Evolutionary conservation across 148 eudicot genomes (phyloP), one percentile per base, ranked within the genome.

Genomic region (Arbutus unedo): DNA sequence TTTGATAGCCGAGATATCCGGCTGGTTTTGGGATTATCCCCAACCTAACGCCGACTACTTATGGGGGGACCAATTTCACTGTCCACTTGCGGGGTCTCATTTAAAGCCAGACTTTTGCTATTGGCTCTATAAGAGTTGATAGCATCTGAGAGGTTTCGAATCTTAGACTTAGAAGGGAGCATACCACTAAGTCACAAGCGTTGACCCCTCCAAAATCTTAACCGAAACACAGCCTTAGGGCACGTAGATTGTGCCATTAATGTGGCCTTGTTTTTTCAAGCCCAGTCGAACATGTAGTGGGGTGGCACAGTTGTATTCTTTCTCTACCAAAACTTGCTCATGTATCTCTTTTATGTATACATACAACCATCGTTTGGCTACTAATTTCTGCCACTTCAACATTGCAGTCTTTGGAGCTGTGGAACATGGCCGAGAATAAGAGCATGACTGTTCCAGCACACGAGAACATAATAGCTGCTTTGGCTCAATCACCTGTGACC

Each of bases 341-440:
- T 19, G 3, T 51, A 6, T 51, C 21, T 51, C 38, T 31, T 31
- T 53, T 53, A n/a, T 53, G 0, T 4, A 76, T 25, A 50, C 11
- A 15, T 14, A 11, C 15, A 10, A 18, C 38, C 49, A 14, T 10
- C 4, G 11, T 9, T 11, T 77, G 25, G 25, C 31, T 80, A 71
- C 8, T 81, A 43, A 38, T 51, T 41, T 79, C 48, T 47, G 13
- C 1, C 4, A 25, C 5, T 56, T 78, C 38, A 38, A 21, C 21
- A 5, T 84, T 84, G 84, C 90, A 96, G 99, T 88, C 94, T n/a
- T 81, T 96, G 89, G 99, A 96, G 90, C 84, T 94, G 78, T 96
- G 99, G 99, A 94, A 94, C 92, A 94, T 94, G 94, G 92, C 91
- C 6, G 98, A 94, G 51, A 96, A 96, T 83, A 94, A 91, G 89